A percentile compares a stretch with the other conserved stretches of the same genome.
Evolutionary conservation across 306 rosid species (phyloP).

Genomic region (Cicer yamashitae): DNA sequence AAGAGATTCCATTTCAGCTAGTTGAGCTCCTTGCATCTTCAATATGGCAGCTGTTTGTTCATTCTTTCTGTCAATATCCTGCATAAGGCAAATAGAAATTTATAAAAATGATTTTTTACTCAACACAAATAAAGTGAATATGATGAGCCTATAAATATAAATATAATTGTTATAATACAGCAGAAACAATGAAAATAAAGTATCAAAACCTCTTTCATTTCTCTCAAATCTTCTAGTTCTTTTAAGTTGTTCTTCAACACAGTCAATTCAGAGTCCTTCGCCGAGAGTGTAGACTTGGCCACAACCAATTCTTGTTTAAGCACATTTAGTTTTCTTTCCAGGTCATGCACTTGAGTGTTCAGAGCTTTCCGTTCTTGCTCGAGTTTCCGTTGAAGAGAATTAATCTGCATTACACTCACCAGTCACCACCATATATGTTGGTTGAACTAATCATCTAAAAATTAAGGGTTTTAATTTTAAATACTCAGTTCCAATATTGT

Average conservation of each 20-base stretch:
- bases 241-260: slow-evolving; percentile 63
- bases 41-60: slow-evolving; percentile 89
- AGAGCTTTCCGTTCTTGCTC: slow-evolving; percentile 69
- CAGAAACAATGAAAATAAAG: slow-evolving; percentile 1
- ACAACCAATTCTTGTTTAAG: slow-evolving; percentile 61
- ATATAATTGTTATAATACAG: background rate
- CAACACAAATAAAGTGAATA: slow-evolving; percentile 18
- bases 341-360: slow-evolving; percentile 61
- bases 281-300: slow-evolving; percentile 64
- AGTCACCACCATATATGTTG: slow-evolving; percentile 39
- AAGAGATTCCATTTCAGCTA: slow-evolving; percentile 87
- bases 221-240: slow-evolving; percentile 93
- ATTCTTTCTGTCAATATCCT: slow-evolving; percentile 98
- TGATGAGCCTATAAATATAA: slow-evolving; percentile 5
- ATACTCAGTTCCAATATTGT: slow-evolving; percentile 29
- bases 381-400: slow-evolving; percentile 54
- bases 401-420: slow-evolving; percentile 63
- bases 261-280: slow-evolving; percentile 70
- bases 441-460: slow-evolving; percentile 26
- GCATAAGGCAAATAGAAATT: slow-evolving; percentile 38
- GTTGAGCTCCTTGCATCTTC: slow-evolving; percentile 93
- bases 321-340: slow-evolving; percentile 69
- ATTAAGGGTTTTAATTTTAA: slow-evolving; percentile 24
- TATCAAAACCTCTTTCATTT: slow-evolving; percentile 89
- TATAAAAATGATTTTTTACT: slow-evolving; percentile 8